Evolutionary conservation across 169 alveolate genomes (phyloP), one percentile per base, ranked within the genome.

Genomic region (Plasmodium sp.): DNA sequence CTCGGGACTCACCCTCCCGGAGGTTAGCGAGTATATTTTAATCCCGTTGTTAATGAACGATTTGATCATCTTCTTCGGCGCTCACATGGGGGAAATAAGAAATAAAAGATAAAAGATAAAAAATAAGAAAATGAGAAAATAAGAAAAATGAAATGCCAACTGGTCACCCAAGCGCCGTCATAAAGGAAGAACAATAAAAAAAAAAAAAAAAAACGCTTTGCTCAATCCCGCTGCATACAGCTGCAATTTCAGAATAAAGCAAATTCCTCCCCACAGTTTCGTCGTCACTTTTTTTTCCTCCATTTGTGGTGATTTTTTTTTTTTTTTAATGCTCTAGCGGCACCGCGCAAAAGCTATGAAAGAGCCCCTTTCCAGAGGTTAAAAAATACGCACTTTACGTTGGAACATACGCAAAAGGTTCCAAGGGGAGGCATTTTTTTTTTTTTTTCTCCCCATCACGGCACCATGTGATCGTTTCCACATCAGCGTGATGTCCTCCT

Each of bases 11-110:
- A 75, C 12, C 45, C 67, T 75, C 7, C 94, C 94, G 14, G 94
- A 86, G 10, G 94, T 86, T 51, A 86, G 41, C 58, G 94, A 86
- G 54, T 86, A 86, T 54, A 86, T 86, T 36, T 77, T 86, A 56
- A 77, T 86, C n/a, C 94, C 94, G 81, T 86, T 86, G 81, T 86
- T 86, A 51, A 86, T 86, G 67, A 86, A 86, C 16, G 94, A 86
- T 48, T 86, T 86, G 12, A 86, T 86, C 94, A 86, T 86, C 72
- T 54, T 79, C 72, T 36, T 79, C 2, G 58, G n/a, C 22, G 9
- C 72, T 18, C 56, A 18, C 34, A 62, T 62, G 36, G 27, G 75
- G 9, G 18, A 14, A 22, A 22, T 22, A 22, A 22, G 0, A 22
- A 22, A 22, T 22, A n/a, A 14, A n/a, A n/a, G n/a, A n/a, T n/a